Percentiles rank a stretch among this genome's conserved stretches.
phyloP scores from a whole-genome alignment of 1,284 basidiomycete genomes.

The Tilletia walkeri region DNA sequence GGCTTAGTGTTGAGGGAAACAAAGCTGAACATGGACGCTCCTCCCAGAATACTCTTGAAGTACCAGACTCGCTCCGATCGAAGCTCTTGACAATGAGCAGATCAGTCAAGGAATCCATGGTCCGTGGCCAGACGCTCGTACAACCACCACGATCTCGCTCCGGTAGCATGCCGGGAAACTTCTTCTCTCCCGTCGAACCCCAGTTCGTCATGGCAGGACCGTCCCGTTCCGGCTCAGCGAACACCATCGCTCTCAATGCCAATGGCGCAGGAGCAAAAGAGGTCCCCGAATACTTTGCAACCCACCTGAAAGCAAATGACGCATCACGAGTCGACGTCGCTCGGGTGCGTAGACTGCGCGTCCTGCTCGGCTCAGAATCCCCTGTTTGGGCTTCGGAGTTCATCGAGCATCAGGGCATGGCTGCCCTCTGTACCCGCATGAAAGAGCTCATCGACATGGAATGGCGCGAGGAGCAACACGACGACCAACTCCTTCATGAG shows the following conservation, averaged over 20 bases:
- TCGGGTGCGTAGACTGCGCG: slow-evolving; percentile 44
- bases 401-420: slow-evolving; percentile 73
- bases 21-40: too few species aligned
- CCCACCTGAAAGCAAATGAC: slow-evolving; percentile 39
- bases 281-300: slow-evolving; percentile 37
- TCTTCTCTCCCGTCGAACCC: slow-evolving; percentile 19
- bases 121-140: slow-evolving; percentile 66
- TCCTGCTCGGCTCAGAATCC: slow-evolving; percentile 44
- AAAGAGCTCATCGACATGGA: slow-evolving; percentile 90
- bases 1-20: too few species aligned
- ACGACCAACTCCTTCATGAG: slow-evolving; percentile 89
- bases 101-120: slow-evolving; percentile 82
- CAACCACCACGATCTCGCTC: not conserved
- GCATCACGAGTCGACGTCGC: slow-evolving; percentile 32
- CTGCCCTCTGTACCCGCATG: slow-evolving; percentile 75
- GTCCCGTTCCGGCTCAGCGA: slow-evolving; percentile 23
- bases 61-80: slow-evolving; percentile 70
- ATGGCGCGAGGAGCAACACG: slow-evolving; percentile 98
- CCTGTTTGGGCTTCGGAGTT: slow-evolving; percentile 88
- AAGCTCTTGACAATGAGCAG: slow-evolving; percentile 75
- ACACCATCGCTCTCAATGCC: slow-evolving; percentile 2
- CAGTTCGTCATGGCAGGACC: slow-evolving; percentile 25
- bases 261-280: slow-evolving; percentile 31
- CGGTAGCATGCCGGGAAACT: slow-evolving; percentile 18
- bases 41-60: slow-evolving; percentile 59